Conservation (phyloP, 2,329 filamentous ascomycete species). For the Chaetothyriales sp. region DNA sequence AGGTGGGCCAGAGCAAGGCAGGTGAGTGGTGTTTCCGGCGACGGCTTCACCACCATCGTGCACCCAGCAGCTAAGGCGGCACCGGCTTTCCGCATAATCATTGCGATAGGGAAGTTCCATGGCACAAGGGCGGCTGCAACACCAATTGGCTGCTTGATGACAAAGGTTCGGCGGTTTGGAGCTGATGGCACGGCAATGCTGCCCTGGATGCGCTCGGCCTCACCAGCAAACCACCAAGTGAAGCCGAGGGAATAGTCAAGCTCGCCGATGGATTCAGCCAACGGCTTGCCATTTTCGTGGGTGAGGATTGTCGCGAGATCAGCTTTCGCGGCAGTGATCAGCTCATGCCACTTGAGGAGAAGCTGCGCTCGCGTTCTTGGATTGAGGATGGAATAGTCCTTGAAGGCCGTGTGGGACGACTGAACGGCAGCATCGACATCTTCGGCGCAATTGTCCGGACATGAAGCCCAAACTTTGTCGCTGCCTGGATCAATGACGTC, state of each 20-base stretch:
- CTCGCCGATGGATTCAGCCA: slow-evolving; percentile 41
- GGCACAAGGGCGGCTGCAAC: slow-evolving; percentile 56
- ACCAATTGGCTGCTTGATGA: slow-evolving; percentile 61
- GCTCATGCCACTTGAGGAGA: slow-evolving; percentile 50
- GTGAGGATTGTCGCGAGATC: slow-evolving; percentile 51
- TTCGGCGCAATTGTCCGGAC: slow-evolving; percentile 37
- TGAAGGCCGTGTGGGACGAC: slow-evolving; percentile 47
- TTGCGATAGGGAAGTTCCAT: slow-evolving; percentile 58
- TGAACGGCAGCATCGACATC: slow-evolving; percentile 50
- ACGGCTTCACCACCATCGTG: slow-evolving; percentile 61
- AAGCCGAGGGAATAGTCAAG: slow-evolving; percentile 43
- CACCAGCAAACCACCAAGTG: slow-evolving; percentile 46
- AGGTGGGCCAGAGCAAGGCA: slow-evolving; percentile 40
- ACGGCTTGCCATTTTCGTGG: slow-evolving; percentile 47
- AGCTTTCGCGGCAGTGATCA: slow-evolving; percentile 49
- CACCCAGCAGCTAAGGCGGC: slow-evolving; percentile 59
- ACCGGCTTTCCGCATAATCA: slow-evolving; percentile 54
- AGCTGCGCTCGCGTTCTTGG: slow-evolving; percentile 49
- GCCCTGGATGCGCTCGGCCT: slow-evolving; percentile 51
- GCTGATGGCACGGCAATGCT: slow-evolving; percentile 43
- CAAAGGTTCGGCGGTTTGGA: slow-evolving; percentile 52
- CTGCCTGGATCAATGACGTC: slow-evolving; percentile 42
- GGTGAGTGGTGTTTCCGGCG: slow-evolving; percentile 51
- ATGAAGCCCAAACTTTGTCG: slow-evolving; percentile 37
- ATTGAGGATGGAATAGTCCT: slow-evolving; percentile 45